Evolutionary conservation across 1,139 yeast genomes (phyloP), one percentile per base, ranked within the genome.

Genomic region (Candida pseudocylindracea): DNA sequence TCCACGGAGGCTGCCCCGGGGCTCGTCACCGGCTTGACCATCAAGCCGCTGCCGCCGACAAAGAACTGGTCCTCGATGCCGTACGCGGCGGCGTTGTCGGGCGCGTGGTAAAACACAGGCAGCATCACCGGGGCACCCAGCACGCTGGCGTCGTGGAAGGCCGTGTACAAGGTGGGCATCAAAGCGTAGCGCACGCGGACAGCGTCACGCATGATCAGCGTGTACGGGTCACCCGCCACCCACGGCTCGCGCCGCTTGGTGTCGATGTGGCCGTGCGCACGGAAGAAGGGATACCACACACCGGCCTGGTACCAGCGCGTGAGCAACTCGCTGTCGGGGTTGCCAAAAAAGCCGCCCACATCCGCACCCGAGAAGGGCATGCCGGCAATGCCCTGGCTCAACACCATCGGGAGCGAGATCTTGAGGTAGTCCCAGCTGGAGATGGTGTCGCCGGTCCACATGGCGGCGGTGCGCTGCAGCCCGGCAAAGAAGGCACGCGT

Each of bases 361-460:
- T 88, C 99, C 4, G 94, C 91, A 7, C 99, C 99, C 4, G 79
- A 67, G 53, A 85, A 85, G 28, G 95, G 93, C 74, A 73, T 73
- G 6, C 94, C 94, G 1, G 70, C 79, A 30, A 80, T 57, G 32
- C 85, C 83, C 39, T 74, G 66, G 4, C 92, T 78, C 36, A 88
- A 56, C 20, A 81, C 53, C 93, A 83, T 85, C 7, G 96, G 95
- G 28, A 83, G 64, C 0, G 94, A 79, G 7, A 69, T 60, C 42
- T 66, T 63, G 39, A 88, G 60, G 43, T 81, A 76, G 40, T 75
- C 91, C 98, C 98, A 91, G 41, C 66, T 73, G 8, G 95, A 80
- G 67, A 68, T 74, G 49, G 85, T 88, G 50, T 88, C 99, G 31
- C 99, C 99, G 1, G 94, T 81, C 99, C 98, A 91, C 69, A 79